These are phyloP conservation scores for Podila verticillata DNA, from an alignment of 192 early-diverging fungal genomes.

Conservation along the genomic window DNA sequence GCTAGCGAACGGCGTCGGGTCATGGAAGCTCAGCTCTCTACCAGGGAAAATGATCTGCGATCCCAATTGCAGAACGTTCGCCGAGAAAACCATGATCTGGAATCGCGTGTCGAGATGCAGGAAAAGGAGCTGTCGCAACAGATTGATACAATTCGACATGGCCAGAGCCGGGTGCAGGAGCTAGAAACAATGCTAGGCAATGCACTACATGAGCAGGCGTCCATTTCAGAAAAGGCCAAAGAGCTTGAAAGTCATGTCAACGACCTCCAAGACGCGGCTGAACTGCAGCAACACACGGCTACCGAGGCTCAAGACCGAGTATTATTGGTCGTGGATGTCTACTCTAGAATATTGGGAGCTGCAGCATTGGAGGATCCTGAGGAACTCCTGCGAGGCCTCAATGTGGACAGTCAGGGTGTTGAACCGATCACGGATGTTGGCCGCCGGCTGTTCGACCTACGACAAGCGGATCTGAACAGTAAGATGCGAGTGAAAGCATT, in stretches of 20 bases:
- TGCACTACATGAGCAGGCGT: background rate
- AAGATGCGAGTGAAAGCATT: too few relatives aligned
- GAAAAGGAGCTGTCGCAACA: background rate
- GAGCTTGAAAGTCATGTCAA: background rate
- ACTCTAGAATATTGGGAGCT: background rate
- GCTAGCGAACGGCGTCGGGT: too few relatives aligned
- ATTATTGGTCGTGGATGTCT: background rate
- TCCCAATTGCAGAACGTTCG: background rate
- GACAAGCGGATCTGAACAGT: too few relatives aligned
- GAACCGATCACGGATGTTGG: too few relatives aligned
- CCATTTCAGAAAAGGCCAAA: background rate
- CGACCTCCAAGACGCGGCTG: background rate
- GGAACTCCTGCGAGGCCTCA: background rate
- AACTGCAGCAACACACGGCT: background rate
- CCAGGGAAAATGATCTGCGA: background rate
- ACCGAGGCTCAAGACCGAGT: background rate
- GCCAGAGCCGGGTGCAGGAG: background rate
- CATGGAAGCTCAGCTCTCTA: background rate
- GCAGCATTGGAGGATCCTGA: constrained; percentile 11
- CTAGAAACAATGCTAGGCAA: background rate
- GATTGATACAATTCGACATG: background rate
- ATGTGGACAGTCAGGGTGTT: too few relatives aligned
- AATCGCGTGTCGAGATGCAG: background rate
- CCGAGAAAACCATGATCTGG: background rate
- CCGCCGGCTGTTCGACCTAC: too few relatives aligned